These are phyloP conservation scores for Apostasia ramifera DNA, from an alignment of 106 monocot species.

Conservation along the genomic window DNA sequence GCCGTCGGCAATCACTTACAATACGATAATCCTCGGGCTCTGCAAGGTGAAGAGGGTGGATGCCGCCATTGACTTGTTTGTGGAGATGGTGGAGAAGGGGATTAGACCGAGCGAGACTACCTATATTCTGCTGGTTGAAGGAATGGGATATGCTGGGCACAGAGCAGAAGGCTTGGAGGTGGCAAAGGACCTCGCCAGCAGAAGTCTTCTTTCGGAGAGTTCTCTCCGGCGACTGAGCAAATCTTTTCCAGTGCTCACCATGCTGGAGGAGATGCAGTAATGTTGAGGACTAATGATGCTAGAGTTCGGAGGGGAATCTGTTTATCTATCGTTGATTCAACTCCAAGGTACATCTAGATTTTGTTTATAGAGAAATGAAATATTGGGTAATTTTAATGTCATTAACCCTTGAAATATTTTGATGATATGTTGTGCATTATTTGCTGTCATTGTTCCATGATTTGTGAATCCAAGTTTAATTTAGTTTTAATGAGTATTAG, in stretches of 20 bases:
- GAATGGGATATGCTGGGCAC: slow-evolving; percentile 46
- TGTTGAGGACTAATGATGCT: too few species aligned
- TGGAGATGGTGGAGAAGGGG: slow-evolving; percentile 43
- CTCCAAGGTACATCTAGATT: too few species aligned
- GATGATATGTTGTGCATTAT: too few species aligned
- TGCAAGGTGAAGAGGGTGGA: slow-evolving; percentile 43
- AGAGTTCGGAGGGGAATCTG: too few species aligned
- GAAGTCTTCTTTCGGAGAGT: slow-evolving; percentile 26
- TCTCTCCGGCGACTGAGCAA: slow-evolving; percentile 33
- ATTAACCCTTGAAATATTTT: too few species aligned
- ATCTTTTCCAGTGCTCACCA: slow-evolving; percentile 26
- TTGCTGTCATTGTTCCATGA: too few species aligned
- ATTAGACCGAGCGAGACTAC: slow-evolving; percentile 39
- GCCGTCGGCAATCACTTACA: slow-evolving; percentile 50
- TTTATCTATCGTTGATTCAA: too few species aligned
- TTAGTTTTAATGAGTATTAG: too few species aligned
- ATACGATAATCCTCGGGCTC: slow-evolving; percentile 47
- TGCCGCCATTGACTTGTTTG: slow-evolving; percentile 26
- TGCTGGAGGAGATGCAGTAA: slow-evolving; percentile 6
- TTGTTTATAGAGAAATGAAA: too few species aligned
- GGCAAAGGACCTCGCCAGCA: slow-evolving; percentile 25
- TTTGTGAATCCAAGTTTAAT: too few species aligned
- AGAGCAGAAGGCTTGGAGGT: slow-evolving; percentile 43
- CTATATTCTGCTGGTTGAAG: slow-evolving; percentile 45
- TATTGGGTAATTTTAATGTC: too few species aligned